Base-by-base conservation (phyloP, 306 rosid genomes). In the Rosa chinensis region DNA sequence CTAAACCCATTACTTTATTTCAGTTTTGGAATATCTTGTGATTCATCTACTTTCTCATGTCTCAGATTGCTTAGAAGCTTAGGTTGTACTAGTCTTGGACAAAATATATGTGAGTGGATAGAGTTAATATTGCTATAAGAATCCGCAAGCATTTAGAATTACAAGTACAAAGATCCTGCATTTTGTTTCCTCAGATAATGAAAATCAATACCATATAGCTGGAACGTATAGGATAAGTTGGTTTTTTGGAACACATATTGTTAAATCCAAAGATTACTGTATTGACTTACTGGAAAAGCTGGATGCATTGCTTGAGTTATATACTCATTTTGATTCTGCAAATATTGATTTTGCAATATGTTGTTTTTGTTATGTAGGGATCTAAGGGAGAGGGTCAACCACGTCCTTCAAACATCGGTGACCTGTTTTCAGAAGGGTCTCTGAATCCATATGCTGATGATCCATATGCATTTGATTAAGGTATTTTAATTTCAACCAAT, bases 361-460 rank as follows among this genome's bases (percentile, higher is more conserved):
- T 66, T 50, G 21, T 28, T 53, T 74, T 42, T 53, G 52, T 76
- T 56, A 23, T 77, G 85, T 81, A 90, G 98, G 88, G 80, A 80
- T 79, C 83, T 64, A 92, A 85, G 82, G 90, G 79, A 70, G 85
- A 79, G 79, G 85, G 74, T 50, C 90, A 82, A 73, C 83, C 87
- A 62, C 88, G 66, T 64, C 92, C 94, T 80, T 90, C 98, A 82
- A 91, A 88, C 81, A 91, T 95, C 0, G 98, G 97, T 39, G 98
- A 95, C 83, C 67, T 95, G 91, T 95, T 95, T 87, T 81, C 96
- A n/a, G 99, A 92, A 88, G 99, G 99, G 47, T 92, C 98, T 75
- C 87, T 95, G 80, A 93, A 95, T 85, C 99, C 98, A n/a, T 95
- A 95, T 83, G 90, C 94, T 56, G 98, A 95, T 66, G 99, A 92